These are phyloP conservation scores for Anthostomella pinea DNA, from an alignment of 2,329 filamentous ascomycete genomes.

Conservation along the genomic window DNA sequence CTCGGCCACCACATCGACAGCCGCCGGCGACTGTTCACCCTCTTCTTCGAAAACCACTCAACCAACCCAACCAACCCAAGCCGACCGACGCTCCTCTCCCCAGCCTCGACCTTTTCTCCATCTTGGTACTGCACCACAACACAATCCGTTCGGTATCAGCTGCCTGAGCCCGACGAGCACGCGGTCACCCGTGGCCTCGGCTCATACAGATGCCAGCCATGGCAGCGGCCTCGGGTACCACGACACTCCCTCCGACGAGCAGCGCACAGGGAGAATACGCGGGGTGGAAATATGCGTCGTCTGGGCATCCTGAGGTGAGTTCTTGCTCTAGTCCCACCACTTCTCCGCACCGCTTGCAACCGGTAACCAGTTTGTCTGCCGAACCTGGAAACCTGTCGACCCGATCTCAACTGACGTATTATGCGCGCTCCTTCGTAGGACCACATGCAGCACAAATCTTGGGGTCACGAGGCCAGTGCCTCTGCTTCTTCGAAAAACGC, in stretches of 20 bases:
- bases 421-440: slow-evolving; percentile 16
- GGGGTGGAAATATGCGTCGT: slow-evolving; percentile 38
- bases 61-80: not conserved
- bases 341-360: not conserved
- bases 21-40: slow-evolving; percentile 15
- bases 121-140: no score
- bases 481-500: slow-evolving; percentile 16
- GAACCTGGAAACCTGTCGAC: no score
- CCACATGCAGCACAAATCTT: slow-evolving; percentile 24
- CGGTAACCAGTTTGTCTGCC: not conserved
- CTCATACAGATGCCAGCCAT: slow-evolving; percentile 48
- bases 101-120: no score
- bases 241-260: slow-evolving; percentile 47
- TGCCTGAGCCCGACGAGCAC: slow-evolving; percentile 16
- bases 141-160: no score
- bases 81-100: slow-evolving; percentile 2
- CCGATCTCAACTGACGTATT: no score
- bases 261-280: slow-evolving; percentile 48
- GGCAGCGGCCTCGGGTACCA: slow-evolving; percentile 47
- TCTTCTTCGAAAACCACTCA: not conserved
- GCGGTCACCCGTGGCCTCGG: slow-evolving; percentile 20
- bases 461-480: slow-evolving; percentile 23
- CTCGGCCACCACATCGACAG: slow-evolving; percentile 11
- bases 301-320: slow-evolving; percentile 28
- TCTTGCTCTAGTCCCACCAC: slow-evolving; percentile 3